Conservation (phyloP, 139 green algal species). For the Tetradesmus lagerheimii region DNA sequence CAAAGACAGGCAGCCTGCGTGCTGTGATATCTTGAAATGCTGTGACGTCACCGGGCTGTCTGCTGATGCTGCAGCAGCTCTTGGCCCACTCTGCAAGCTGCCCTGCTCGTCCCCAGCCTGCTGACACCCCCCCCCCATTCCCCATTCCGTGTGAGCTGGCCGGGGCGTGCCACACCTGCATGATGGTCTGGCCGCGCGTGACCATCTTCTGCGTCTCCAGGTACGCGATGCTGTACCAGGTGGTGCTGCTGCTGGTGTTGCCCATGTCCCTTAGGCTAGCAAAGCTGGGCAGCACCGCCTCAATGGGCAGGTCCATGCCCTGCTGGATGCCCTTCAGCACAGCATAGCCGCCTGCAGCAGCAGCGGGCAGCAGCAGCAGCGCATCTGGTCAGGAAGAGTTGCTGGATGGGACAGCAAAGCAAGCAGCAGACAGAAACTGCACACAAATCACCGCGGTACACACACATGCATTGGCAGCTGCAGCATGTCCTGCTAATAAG, state of each 20-base stretch:
- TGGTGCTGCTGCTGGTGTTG: constrained; percentile 67
- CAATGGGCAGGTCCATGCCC: constrained; percentile 58
- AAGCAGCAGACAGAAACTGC: too few species aligned
- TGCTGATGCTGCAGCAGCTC: too few species aligned
- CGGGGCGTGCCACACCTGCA: constrained; percentile 46
- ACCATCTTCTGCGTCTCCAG: constrained; percentile 54
- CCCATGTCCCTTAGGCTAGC: constrained; percentile 65
- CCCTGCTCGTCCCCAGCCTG: too few species aligned
- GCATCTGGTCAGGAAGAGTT: neutral
- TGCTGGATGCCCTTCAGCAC: constrained; percentile 73
- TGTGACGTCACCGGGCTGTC: too few species aligned
- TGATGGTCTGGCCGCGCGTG: constrained; percentile 47
- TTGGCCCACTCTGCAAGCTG: too few species aligned
- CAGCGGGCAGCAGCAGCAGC: neutral
- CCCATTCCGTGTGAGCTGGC: too few species aligned
- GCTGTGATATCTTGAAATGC: too few species aligned
- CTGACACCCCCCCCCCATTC: too few species aligned
- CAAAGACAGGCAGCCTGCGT: too few species aligned
- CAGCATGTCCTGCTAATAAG: neutral
- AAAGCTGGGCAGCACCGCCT: constrained; percentile 66
- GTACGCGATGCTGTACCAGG: constrained; percentile 62
- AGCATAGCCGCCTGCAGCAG: constrained; percentile 62
- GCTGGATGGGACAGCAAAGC: too few species aligned
- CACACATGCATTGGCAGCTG: too few species aligned
- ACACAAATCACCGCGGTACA: too few species aligned